Base-by-base conservation (phyloP, 192 early-diverging fungal genomes). In the Rhizophagus clarus region DNA sequence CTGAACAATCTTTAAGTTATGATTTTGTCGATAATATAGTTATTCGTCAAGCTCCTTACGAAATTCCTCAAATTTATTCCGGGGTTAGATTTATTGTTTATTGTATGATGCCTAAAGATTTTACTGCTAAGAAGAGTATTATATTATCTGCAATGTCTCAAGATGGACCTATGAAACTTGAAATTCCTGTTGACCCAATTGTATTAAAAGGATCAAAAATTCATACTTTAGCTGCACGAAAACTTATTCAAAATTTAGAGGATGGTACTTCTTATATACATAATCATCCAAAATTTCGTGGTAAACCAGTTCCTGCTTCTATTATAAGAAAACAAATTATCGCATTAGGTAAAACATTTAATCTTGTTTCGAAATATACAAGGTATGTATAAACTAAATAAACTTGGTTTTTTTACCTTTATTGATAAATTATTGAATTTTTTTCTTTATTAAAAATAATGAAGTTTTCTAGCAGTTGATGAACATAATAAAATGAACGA, bases 221-320 rank as follows among this genome's bases (percentile, higher is more conserved):
- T 24, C 62, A 77, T 60, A 77, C 75, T 24, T 29, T 77, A 37
- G 75, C 37, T 28, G 75, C 62, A 2, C 17, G 75, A 15, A 77
- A 77, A 67, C 37, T 77, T 26, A 77, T 77, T 28, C 62, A 77
- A 66, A 32, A 66, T 40, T 29, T 77, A 8, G 75, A 77, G 47
- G 62, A 77, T n/a, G 42, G 42, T 6, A 62, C 17, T 15, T 71
- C 67, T 15, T 71, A 32, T 71, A 11, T 79, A 7, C 68, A 79
- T 79, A n/a, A 47, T 24, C 29, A 66, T 66, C 62, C 62, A 26
- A 77, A 31, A 22, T 24, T 22, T 26, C 5, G 42, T 45, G 62
- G 24, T 29, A 74, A 74, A 56, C 15, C 20, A 32, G 2, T 74
- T 3, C 14, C 11, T 22, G 28, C 7, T 34, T 34, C 6, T 32